Evolutionary conservation across 352 stramenopile species (phyloP).

Genomic region (Phytophthora boehmeriae): DNA sequence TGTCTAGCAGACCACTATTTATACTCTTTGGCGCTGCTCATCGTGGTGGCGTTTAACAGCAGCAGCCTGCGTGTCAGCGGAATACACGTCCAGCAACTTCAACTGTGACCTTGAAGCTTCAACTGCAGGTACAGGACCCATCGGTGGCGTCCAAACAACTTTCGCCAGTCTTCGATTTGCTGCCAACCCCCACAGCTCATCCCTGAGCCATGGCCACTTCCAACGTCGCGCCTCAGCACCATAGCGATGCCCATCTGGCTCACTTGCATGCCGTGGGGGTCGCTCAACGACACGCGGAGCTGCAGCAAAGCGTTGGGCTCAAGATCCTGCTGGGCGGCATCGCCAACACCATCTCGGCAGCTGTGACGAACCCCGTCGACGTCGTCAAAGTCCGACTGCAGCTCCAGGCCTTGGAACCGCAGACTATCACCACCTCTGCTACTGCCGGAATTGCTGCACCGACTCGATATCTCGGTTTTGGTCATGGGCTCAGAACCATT

Average conservation of each 20-base stretch:
- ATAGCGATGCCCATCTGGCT: constrained; percentile 30
- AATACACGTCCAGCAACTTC: constrained; percentile 29
- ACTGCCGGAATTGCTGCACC: constrained; percentile 36
- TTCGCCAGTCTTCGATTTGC: constrained; percentile 29
- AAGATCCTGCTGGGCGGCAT: constrained; percentile 71
- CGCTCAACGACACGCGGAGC: constrained; percentile 44
- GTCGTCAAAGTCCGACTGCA: constrained; percentile 74
- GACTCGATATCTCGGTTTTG: constrained; percentile 65
- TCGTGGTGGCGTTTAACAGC: constrained; percentile 8
- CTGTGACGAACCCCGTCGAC: constrained; percentile 68
- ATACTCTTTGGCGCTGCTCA: background rate
- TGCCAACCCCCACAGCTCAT: background rate
- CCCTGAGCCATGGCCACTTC: constrained; percentile 30
- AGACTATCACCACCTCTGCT: constrained; percentile 24
- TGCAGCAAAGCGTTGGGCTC: constrained; percentile 58
- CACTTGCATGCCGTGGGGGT: constrained; percentile 33
- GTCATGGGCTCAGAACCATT: constrained; percentile 63
- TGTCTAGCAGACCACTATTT: background rate
- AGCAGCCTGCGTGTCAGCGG: constrained; percentile 16
- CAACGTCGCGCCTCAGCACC: constrained; percentile 35
- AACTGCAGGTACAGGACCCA: background rate
- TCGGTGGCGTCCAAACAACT: background rate
- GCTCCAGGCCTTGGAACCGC: constrained; percentile 51
- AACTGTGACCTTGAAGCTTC: constrained; percentile 27
- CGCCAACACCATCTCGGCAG: constrained; percentile 61